Conservation (phyloP, 2,329 filamentous ascomycete species). For the Xylariales sp. region DNA sequence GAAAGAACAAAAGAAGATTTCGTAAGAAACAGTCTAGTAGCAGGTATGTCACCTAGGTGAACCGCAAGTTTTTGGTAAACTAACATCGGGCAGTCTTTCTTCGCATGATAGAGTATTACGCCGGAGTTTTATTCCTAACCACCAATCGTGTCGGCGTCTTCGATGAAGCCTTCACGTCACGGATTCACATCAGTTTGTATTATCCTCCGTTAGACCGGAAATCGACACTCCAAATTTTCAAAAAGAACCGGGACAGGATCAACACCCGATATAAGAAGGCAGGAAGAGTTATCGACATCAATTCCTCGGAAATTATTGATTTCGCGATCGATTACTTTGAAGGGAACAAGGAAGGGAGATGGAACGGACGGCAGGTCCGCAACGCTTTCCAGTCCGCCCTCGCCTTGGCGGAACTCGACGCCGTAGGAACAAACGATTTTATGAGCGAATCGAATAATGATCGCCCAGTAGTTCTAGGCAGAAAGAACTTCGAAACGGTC, state of each 20-base stretch:
- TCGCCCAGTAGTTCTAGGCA: background rate
- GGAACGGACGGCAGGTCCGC: slow-evolving; percentile 47
- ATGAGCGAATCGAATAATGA: slow-evolving; percentile 7
- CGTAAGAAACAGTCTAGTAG: slow-evolving; percentile 49
- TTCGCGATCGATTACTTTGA: slow-evolving; percentile 37
- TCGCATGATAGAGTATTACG: slow-evolving; percentile 52
- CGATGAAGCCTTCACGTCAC: slow-evolving; percentile 56
- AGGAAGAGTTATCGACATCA: slow-evolving; percentile 15
- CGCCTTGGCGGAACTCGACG: slow-evolving; percentile 27
- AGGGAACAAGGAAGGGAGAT: slow-evolving; percentile 27
- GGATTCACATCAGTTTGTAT: slow-evolving; percentile 53
- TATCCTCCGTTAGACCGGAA: slow-evolving; percentile 44
- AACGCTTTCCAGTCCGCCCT: slow-evolving; percentile 41
- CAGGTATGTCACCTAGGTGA: slow-evolving; percentile 36
- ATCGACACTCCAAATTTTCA: slow-evolving; percentile 36
- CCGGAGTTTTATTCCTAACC: slow-evolving; percentile 54
- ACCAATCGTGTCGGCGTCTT: slow-evolving; percentile 56
- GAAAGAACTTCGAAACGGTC: slow-evolving; percentile 22
- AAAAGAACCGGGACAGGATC: slow-evolving; percentile 36
- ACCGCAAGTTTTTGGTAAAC: no score
- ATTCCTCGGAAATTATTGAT: slow-evolving; percentile 20
- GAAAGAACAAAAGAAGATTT: slow-evolving; percentile 39
- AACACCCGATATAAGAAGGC: slow-evolving; percentile 24
- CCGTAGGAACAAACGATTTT: slow-evolving; percentile 13
- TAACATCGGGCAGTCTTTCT: slow-evolving; percentile 47